These are phyloP conservation scores for Fusarium goolgardi DNA, from an alignment of 2,329 filamentous ascomycete genomes.

Conservation along the genomic window DNA sequence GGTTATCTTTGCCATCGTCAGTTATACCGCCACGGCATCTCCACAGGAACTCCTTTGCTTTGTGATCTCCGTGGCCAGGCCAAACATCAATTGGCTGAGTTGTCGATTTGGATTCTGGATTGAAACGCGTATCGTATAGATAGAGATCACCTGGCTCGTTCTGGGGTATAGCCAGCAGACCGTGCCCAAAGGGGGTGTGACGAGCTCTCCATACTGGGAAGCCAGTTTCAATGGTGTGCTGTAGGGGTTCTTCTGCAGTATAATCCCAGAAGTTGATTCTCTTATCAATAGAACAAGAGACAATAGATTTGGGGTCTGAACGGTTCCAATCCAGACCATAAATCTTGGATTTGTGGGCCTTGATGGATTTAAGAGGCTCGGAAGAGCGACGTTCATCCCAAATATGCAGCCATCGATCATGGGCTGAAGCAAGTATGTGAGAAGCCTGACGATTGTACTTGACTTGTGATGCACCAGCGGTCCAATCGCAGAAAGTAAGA, in stretches of 20 bases:
- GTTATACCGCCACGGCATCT: conserved; percentile 76
- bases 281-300: conserved; percentile 90
- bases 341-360: conserved; percentile 91
- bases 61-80: conserved; percentile 69
- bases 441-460: conserved; percentile 92
- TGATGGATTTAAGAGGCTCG: conserved; percentile 82
- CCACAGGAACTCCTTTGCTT: conserved; percentile 94
- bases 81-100: conserved; percentile 68
- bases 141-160: conserved; percentile 86
- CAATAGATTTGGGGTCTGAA: conserved; percentile 74
- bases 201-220: conserved; percentile 93
- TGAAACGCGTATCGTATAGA: conserved; percentile 77
- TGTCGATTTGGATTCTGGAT: conserved; percentile 57
- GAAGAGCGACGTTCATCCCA: conserved; percentile 89
- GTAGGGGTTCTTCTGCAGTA: conserved; percentile 69
- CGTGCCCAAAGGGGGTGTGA: conserved; percentile 89
- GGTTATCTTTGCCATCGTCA: conserved; percentile 77
- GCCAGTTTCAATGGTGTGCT: conserved; percentile 81
- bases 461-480: conserved; percentile 91
- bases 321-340: conserved; percentile 97
- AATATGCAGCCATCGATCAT: conserved; percentile 87
- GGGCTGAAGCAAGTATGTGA: conserved; percentile 89
- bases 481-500: conserved; percentile 90
- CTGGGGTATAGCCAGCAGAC: conserved; percentile 90
- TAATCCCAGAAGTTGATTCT: conserved; percentile 97